Base-by-base conservation (phyloP, 805 yeast genomes). In the Ogataea pignaliae region DNA sequence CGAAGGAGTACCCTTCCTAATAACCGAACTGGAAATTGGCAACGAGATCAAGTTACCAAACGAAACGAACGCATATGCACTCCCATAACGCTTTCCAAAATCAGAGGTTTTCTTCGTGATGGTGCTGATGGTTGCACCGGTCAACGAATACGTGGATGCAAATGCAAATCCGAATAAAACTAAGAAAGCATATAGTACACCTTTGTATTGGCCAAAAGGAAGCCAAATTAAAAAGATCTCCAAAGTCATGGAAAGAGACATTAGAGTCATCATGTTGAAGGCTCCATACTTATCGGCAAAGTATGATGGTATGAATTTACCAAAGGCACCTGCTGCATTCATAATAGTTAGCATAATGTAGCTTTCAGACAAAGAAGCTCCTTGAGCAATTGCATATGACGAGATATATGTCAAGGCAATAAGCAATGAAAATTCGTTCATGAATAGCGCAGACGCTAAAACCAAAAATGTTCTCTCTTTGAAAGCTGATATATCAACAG, bases 51-150 rank as follows among this genome's bases (percentile, higher is more conserved):
- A 59, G 34, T 70, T 65, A 14, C 72, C 65, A 38, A 79, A 59
- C 40, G 87, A 75, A 11, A 78, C 79, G 53, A 79, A 61, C 39
- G 78, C 79, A 58, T 81, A 83, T 47, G 81, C 73, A 13, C 87
- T 72, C 0, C 89, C 89, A 51, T 79, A 85, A 16, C 84, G 64
- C 48, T 77, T 79, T 15, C 90, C 90, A 57, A 83, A 84, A 43
- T 80, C 76, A 45, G 71, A 68, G 0, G 79, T 78, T 15, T 39
- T 49, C 10, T 72, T 72, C 10, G 82, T 74, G 16, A 83, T 75
- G 41, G 75, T 73, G 1, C 83, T 75, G 34, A 82, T 70, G 41
- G 87, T 79, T 3, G 79, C 84, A 0, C 88, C 86, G 0, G 81
- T 72, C 41, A 83, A 60, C 1, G 86, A 73, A 38, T 84, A 69